phyloP scores from a whole-genome alignment of 2,329 filamentous ascomycete genomes.

The Colletotrichum sp. region DNA sequence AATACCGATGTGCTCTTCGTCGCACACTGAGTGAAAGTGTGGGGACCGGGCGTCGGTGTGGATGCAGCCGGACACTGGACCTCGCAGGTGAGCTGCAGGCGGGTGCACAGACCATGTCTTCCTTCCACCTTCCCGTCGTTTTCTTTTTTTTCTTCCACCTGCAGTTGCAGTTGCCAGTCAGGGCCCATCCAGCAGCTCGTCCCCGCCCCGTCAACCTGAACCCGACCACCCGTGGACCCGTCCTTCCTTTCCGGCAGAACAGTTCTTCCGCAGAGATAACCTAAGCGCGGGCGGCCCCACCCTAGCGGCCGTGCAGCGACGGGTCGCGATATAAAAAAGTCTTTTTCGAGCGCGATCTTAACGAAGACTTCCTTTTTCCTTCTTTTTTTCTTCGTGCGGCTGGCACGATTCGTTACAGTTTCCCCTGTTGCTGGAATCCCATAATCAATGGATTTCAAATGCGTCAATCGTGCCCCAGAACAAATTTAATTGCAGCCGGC shows the following conservation, averaged over 20 bases:
- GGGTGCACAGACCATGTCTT: not conserved
- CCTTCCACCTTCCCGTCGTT: not conserved
- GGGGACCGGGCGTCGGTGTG: not conserved
- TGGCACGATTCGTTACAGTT: constrained; percentile 64
- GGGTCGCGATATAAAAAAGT: constrained; percentile 19
- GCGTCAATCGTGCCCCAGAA: constrained; percentile 85
- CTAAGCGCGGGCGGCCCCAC: not conserved
- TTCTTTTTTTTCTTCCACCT: not conserved
- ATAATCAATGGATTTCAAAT: constrained; percentile 58
- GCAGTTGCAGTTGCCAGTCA: not conserved
- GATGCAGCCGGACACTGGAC: not conserved
- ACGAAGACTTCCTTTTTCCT: constrained; percentile 40
- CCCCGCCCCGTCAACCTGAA: not conserved
- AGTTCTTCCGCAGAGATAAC: not conserved
- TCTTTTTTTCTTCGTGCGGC: constrained; percentile 78
- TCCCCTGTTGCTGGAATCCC: constrained; percentile 82
- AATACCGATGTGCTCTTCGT: constrained; percentile 5
- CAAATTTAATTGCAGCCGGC: constrained; percentile 78
- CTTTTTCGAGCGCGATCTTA: not conserved
- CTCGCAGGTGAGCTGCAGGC: not conserved
- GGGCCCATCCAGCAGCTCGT: not conserved
- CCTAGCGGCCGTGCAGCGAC: not conserved
- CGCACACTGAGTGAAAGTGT: constrained; percentile 17
- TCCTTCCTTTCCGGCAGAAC: not conserved
- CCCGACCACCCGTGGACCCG: no score